Evolutionary conservation across 805 yeast species (phyloP).

Genomic region (Grigorovia transvaalensis): DNA sequence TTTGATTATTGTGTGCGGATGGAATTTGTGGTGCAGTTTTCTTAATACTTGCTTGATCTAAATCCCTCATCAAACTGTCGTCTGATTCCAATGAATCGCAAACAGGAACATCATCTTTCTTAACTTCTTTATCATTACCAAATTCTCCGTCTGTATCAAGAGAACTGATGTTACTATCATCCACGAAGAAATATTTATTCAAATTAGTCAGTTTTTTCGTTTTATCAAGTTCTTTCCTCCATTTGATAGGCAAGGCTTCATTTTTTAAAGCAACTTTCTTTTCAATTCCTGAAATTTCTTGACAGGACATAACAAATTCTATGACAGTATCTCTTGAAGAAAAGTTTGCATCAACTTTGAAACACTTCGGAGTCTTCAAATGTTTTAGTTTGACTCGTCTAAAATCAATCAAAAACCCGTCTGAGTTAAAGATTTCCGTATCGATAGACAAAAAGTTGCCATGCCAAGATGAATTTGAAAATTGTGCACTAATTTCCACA

Average conservation of each 20-base stretch:
- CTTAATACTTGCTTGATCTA: not conserved
- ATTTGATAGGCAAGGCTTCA: slow-evolving; percentile 4
- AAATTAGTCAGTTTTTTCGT: not conserved
- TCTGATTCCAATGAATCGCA: slow-evolving; percentile 8
- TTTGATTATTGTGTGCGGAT: not conserved
- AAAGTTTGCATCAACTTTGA: slow-evolving; percentile 20
- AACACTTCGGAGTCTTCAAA: slow-evolving; percentile 18
- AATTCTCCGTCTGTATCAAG: not conserved
- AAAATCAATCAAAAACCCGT: slow-evolving; percentile 36
- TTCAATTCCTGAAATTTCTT: slow-evolving; percentile 30
- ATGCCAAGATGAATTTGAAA: slow-evolving; percentile 25
- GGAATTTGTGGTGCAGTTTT: not conserved
- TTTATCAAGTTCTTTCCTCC: not conserved
- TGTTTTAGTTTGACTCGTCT: slow-evolving; percentile 30
- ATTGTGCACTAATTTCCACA: slow-evolving; percentile 15
- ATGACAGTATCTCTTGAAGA: slow-evolving; percentile 15
- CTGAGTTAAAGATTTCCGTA: slow-evolving; percentile 22
- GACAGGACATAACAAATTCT: slow-evolving; percentile 28
- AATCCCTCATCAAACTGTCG: slow-evolving; percentile 3
- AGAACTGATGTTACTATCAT: not conserved
- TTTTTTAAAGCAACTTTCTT: slow-evolving; percentile 5
- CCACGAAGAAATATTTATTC: not conserved
- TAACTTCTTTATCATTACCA: not conserved
- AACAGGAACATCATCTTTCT: not conserved
- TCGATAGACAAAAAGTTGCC: slow-evolving; percentile 26